Conservation (phyloP, 2,329 filamentous ascomycete genomes). For the Pseudogymnoascus sp. region DNA sequence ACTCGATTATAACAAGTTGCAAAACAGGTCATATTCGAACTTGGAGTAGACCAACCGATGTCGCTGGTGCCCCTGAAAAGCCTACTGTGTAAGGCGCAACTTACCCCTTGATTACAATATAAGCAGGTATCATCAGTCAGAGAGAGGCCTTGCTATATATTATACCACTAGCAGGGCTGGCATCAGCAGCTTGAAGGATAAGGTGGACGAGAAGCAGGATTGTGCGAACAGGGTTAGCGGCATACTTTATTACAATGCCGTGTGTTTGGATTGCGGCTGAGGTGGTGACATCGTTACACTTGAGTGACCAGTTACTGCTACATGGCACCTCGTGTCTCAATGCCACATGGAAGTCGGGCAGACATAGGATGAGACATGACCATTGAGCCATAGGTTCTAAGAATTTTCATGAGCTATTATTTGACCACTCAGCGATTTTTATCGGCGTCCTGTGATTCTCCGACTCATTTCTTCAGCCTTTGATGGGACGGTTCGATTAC, state of each 20-base stretch:
- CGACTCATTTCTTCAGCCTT: background rate
- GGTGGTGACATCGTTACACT: background rate
- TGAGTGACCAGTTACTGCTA: background rate
- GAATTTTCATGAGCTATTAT: conserved; percentile 2
- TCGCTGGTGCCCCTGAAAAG: conserved; percentile 11
- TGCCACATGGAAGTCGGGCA: background rate
- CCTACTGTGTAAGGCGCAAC: background rate
- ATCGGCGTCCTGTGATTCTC: background rate
- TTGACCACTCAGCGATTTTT: background rate
- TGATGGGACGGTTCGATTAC: background rate
- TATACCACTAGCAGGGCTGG: background rate
- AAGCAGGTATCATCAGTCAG: background rate
- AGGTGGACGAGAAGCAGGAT: background rate
- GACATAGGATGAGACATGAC: background rate
- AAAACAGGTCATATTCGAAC: conserved; percentile 40
- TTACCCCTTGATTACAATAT: background rate
- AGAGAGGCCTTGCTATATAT: background rate
- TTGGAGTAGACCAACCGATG: conserved; percentile 21
- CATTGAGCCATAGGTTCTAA: background rate
- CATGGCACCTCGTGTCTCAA: background rate
- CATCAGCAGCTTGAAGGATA: background rate
- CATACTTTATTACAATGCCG: background rate
- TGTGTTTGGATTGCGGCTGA: background rate
- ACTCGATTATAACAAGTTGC: conserved; percentile 87
- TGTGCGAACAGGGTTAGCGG: background rate